Conservation (phyloP, 306 rosid species). For the Pyrus pyrifolia region DNA sequence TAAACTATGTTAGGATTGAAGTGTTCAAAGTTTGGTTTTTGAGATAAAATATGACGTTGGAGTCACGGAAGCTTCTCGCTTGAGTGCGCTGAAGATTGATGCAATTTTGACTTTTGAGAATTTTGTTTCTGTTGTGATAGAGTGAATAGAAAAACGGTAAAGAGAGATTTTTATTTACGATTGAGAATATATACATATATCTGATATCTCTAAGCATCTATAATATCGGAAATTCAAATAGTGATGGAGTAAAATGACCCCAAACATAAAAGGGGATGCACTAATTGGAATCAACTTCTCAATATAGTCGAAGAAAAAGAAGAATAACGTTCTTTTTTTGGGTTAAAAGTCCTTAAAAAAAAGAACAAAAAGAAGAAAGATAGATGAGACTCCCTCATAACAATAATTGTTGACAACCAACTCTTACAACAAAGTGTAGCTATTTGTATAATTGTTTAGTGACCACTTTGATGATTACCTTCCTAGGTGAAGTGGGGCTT, state of each 20-base stretch:
- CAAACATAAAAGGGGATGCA: background rate
- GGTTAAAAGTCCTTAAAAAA: background rate
- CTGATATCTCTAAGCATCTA: background rate
- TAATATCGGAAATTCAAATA: background rate
- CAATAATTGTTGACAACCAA: background rate
- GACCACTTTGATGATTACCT: background rate
- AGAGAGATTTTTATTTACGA: too few relatives aligned
- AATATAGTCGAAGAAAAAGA: background rate
- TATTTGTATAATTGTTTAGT: background rate
- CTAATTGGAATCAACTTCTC: background rate
- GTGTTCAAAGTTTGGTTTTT: slow-evolving; percentile 13
- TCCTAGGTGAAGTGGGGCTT: background rate
- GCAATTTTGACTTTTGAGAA: background rate
- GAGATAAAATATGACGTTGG: background rate
- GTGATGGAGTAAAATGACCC: background rate
- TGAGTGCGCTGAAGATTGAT: background rate
- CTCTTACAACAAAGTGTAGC: background rate
- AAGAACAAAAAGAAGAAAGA: background rate
- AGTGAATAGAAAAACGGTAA: too few relatives aligned
- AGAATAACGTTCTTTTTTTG: background rate
- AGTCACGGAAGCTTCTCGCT: background rate
- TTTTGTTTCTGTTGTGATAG: background rate
- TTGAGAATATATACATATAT: too few relatives aligned
- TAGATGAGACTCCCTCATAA: background rate
- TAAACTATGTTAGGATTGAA: slow-evolving; percentile 19